Base-by-base conservation (phyloP, 345 rosid genomes). In the Cardamine chenopodiifolia region DNA sequence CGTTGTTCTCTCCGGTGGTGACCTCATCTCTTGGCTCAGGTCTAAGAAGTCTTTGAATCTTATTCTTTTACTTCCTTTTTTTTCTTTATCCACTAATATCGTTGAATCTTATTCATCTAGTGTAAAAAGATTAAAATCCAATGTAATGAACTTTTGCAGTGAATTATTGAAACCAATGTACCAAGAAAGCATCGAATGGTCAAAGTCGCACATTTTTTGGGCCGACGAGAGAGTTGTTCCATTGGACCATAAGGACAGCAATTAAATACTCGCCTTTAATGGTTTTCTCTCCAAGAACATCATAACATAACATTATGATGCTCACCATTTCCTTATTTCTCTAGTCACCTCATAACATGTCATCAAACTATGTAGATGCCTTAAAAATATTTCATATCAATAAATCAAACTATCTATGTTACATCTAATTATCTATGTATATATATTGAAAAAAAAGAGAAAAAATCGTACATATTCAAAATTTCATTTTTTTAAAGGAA, bases 211-310 rank as follows among this genome's bases (percentile, higher is more conserved):
- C 40, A 85, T 94, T 6, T 90, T 95, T 19, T 92, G 97, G 97
- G 92, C 87, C 12, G 96, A 95, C n/a, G 97, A 95, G 80, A 87
- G 93, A 45, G 97, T 94, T 64, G 90, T 84, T 59, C 92, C 96
- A 0, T 90, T 77, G 80, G 88, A 90, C 81, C 85, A 92, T 67
- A 74, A 39, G 1, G 91, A 95, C 70, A 90, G 97, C 59, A 94
- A 94, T 76, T 94, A 91, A 80, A 91, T 84, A 82, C 89, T 85
- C 6, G 96, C 98, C 2, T 72, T 58, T 8, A 88, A 90, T 72
- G 85, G 85, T 1, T 90, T 95, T 66, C 97, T 95, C 60, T 83
- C 88, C 7, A 78, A 84, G 96, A 67, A 40, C 15, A 31, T 31
- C n/a, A 26, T 44, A 26, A 28, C 4, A 31, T 31, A 31, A 39